These are phyloP conservation scores for Prunus persica DNA, from an alignment of 306 rosid genomes.

Conservation along the genomic window Prunus_persica_NCBIv2 NC_034015.1:14380501-14381000, in stretches of 20 bases:
- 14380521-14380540: neutral
- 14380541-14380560: neutral
- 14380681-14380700: constrained; percentile 82
- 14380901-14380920: constrained; percentile 65
- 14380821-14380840: constrained; percentile 76
- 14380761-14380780: constrained; percentile 72
- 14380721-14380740: constrained; percentile 68
- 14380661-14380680: constrained; percentile 71
- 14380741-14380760: constrained; percentile 67
- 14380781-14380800: constrained; percentile 84
- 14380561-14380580: neutral
- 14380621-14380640: constrained; percentile 38
- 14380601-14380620: neutral
- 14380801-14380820: constrained; percentile 82
- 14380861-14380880: constrained; percentile 52
- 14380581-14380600: neutral
- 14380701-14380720: constrained; percentile 50
- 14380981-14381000: constrained; percentile 50
- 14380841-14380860: constrained; percentile 53
- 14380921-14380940: constrained; percentile 93
- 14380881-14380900: constrained; percentile 68
- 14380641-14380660: constrained; percentile 58
- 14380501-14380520: neutral
- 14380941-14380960: constrained; percentile 73
- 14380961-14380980: constrained; percentile 62